phyloP scores from a whole-genome alignment of 2,329 filamentous ascomycete species.

The Scedosporium aurantiacum region DNA sequence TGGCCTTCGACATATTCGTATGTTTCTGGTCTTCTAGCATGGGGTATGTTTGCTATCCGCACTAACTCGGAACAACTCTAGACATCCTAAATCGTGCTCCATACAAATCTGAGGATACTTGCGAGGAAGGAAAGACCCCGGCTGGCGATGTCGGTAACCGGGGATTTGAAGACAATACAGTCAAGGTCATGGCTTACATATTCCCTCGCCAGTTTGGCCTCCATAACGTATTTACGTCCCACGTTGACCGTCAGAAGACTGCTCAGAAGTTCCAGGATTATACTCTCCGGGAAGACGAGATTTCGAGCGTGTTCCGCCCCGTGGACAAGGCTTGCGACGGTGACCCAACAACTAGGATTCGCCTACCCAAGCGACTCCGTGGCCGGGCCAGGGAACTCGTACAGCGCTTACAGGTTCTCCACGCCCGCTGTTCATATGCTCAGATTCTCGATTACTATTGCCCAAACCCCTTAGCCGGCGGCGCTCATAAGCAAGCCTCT shows the following conservation, averaged over 20 bases:
- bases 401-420: conserved; percentile 55
- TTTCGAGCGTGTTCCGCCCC: conserved; percentile 24
- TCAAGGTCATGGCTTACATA: conserved; percentile 79
- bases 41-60: background rate
- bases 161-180: conserved; percentile 34
- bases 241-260: conserved; percentile 53
- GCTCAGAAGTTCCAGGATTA: conserved; percentile 74
- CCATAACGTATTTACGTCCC: conserved; percentile 82
- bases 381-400: conserved; percentile 50
- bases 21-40: conserved; percentile 19
- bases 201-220: conserved; percentile 85
- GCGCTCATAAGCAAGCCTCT: conserved; percentile 2
- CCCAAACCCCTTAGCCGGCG: conserved; percentile 26
- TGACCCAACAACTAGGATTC: background rate
- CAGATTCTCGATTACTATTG: conserved; percentile 75
- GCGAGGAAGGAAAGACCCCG: conserved; percentile 16
- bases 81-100: conserved; percentile 10
- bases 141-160: background rate
- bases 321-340: background rate
- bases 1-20: conserved; percentile 74
- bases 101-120: background rate
- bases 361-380: conserved; percentile 56
- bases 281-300: conserved; percentile 74
- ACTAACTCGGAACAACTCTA: background rate
- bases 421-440: conserved; percentile 68